Conservation (phyloP, 2,329 filamentous ascomycete genomes). For the Colletotrichum chrysophilum region DNA sequence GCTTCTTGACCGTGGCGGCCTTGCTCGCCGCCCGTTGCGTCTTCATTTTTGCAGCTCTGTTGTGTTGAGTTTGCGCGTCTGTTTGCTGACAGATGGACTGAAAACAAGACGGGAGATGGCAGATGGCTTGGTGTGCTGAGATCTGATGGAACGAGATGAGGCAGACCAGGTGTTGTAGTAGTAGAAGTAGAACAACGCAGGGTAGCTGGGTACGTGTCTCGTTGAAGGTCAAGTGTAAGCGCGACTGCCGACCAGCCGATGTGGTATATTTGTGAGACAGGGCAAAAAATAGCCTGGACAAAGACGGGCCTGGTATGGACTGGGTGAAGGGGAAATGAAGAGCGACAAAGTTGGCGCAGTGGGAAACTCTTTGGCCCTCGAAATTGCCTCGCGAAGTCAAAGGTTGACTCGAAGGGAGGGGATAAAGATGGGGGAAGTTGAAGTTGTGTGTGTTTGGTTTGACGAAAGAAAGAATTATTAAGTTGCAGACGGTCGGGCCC, state of each 20-base stretch:
- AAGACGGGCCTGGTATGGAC: constrained; percentile 17
- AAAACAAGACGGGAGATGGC: neutral
- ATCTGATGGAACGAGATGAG: constrained; percentile 11
- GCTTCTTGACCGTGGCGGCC: constrained; percentile 34
- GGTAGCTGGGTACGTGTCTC: constrained; percentile 8
- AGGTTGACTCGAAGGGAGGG: neutral
- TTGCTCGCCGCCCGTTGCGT: constrained; percentile 33
- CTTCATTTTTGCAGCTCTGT: constrained; percentile 35
- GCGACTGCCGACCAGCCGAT: constrained; percentile 12
- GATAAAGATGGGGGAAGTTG: neutral
- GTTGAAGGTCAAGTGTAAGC: constrained; percentile 3
- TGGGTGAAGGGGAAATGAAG: constrained; percentile 18
- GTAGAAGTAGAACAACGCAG: neutral
- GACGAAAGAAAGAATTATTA: neutral
- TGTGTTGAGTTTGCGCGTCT: neutral
- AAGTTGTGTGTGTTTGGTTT: neutral
- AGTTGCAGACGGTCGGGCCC: constrained; percentile 13
- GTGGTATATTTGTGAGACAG: constrained; percentile 20
- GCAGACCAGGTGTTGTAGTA: neutral
- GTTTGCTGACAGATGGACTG: neutral
- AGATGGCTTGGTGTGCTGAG: neutral
- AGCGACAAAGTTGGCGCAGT: constrained; percentile 15
- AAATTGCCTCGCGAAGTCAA: neutral
- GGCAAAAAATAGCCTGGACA: constrained; percentile 9
- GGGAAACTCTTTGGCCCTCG: neutral